Base-by-base conservation (phyloP, 2,329 filamentous ascomycete genomes). In the Colletotrichum echinochloae region DNA sequence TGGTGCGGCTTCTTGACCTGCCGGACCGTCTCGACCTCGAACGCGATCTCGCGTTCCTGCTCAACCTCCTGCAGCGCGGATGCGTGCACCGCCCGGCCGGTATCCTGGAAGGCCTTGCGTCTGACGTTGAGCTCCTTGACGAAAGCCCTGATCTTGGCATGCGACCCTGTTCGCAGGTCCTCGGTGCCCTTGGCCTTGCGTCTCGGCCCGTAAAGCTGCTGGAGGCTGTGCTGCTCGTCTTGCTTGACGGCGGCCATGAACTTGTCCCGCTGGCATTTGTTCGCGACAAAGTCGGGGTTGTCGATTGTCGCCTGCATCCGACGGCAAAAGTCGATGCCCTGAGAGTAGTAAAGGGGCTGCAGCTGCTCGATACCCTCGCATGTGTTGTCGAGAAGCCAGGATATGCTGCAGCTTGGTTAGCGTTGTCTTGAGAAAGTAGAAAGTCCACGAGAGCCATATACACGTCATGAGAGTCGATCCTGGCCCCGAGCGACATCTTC, bases 311-410 rank as follows among this genome's bases (percentile, higher is more conserved):
- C 87, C 60, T 91, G 82, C 0, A 80, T 83, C 1, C 89, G 85
- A 0, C 83, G 82, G 68, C 89, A 89, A 71, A 88, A 92, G 70
- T 92, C 88, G 0, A 81, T 76, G 0, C 90, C 89, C 75, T 93
- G 90, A 0, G 89, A 82, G 3, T 85, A 81, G 72, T 90, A 89
- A 0, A 93, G 80, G 0, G 86, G 82, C 57, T 87, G 85, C 0
- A 92, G 76, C 39, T 91, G 86, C 68, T 91, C 88, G 26, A 88
- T 90, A 0, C 79, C 83, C 9, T 80, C 77, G 68, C 90, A 93
- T 0, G 89, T 91, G 64, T 92, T 88, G 54, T 90, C 83, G 0
- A 93, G 81, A 0, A 92, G 82, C 91, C 91, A 92, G 4, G 0
- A 79, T 74, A 37, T 76, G 49, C 1, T 68, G 33, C 8, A 18